Evolutionary conservation across 495 filamentous ascomycete genomes (phyloP).

Genomic region (Alectoria sarmentosa): DNA sequence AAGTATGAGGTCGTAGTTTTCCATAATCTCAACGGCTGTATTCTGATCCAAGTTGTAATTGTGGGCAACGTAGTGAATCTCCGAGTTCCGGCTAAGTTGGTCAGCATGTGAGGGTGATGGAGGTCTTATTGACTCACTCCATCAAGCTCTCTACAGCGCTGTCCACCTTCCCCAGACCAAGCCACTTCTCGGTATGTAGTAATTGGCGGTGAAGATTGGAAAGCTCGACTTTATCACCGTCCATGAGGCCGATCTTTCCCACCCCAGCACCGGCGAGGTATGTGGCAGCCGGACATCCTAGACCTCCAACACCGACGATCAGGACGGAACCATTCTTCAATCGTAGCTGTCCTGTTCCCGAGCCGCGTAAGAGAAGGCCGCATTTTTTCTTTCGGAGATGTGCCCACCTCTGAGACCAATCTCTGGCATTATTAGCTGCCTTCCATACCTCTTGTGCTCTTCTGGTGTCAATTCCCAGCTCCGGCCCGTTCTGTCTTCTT

Average conservation of each 20-base stretch:
- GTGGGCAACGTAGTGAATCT: conserved; percentile 55
- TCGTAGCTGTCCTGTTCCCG: conserved; percentile 60
- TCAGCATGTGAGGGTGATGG: conserved; percentile 10
- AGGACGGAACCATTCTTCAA: conserved; percentile 65
- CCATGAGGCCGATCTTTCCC: conserved; percentile 74
- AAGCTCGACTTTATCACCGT: conserved; percentile 78
- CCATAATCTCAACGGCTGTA: conserved; percentile 57
- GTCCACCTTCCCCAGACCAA: conserved; percentile 76
- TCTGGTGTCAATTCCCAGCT: conserved; percentile 27
- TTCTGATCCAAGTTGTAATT: conserved; percentile 52
- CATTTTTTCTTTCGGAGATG: background rate
- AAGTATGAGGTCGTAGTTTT: conserved; percentile 71
- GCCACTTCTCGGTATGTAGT: conserved; percentile 58
- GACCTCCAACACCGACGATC: conserved; percentile 84
- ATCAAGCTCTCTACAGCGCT: conserved; percentile 63
- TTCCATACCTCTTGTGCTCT: conserved; percentile 80
- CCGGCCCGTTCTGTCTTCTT: background rate
- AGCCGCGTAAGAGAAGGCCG: conserved; percentile 21
- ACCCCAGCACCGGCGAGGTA: conserved; percentile 87
- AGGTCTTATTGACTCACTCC: conserved; percentile 42
- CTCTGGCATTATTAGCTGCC: conserved; percentile 86
- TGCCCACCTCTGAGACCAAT: conserved; percentile 66
- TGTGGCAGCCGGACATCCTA: conserved; percentile 85
- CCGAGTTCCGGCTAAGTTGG: conserved; percentile 55
- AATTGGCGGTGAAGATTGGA: conserved; percentile 96